Percentiles rank a stretch among this genome's conserved stretches.
Conservation (phyloP, 257 asterid species). For the Marsdenia floribunda region DNA sequence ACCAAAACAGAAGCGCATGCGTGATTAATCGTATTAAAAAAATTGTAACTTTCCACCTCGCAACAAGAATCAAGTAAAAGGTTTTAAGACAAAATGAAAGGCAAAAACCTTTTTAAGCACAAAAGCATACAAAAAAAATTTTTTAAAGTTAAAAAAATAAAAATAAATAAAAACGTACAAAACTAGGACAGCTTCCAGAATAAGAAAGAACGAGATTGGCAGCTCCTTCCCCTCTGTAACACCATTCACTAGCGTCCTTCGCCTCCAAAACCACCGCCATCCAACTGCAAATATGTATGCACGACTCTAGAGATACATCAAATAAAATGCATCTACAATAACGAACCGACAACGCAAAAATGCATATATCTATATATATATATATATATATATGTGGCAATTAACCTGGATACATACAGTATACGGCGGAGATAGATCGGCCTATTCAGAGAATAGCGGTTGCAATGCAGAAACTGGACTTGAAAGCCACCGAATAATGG, state of each 20-base stretch:
- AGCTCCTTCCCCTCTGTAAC: conserved; percentile 95
- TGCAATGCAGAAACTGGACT: neutral
- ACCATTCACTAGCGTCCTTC: conserved; percentile 75
- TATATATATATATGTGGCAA: neutral
- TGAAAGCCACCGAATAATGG: neutral
- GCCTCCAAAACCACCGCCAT: conserved; percentile 62
- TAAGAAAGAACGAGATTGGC: conserved; percentile 80
- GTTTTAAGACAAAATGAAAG: neutral
- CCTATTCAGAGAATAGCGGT: neutral
- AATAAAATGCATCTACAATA: neutral
- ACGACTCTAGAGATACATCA: neutral
- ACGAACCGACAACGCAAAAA: neutral
- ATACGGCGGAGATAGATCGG: neutral
- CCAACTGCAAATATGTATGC: conserved; percentile 22
- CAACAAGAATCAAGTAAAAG: neutral
- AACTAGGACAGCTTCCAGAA: conserved; percentile 59
- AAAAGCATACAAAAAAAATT: neutral
- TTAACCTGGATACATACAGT: neutral
- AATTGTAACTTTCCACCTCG: neutral
- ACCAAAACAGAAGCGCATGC: neutral
- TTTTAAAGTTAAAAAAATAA: neutral
- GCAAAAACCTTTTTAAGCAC: no score
- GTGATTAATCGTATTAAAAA: neutral
- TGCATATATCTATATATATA: neutral
- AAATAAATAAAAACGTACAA: conserved; percentile 35